Conservation (phyloP, 805 yeast species). For the Pichia eremophila region DNA sequence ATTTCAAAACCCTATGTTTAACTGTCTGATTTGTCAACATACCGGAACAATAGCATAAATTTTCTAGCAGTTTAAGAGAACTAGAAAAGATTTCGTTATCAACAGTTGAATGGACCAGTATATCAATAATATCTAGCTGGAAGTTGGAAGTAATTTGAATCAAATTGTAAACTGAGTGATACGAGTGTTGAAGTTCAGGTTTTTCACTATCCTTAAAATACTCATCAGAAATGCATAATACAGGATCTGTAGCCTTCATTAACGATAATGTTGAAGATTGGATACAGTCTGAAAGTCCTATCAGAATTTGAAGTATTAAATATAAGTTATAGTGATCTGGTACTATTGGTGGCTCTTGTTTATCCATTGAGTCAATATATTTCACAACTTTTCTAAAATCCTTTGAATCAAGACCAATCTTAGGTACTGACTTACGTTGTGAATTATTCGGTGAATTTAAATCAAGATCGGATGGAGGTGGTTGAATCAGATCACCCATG, state of each 20-base stretch:
- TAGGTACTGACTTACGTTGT: neutral
- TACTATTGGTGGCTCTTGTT: constrained; percentile 60
- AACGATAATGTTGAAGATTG: constrained; percentile 41
- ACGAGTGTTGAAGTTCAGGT: constrained; percentile 8
- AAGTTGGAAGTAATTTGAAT: constrained; percentile 29
- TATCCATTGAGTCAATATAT: constrained; percentile 71
- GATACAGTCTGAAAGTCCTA: constrained; percentile 58
- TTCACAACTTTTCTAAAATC: constrained; percentile 25
- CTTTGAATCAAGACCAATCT: neutral
- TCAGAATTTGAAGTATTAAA: constrained; percentile 45
- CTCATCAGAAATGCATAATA: neutral
- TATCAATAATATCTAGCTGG: constrained; percentile 36
- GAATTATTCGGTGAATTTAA: neutral
- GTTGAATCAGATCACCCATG: constrained; percentile 26
- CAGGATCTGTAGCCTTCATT: constrained; percentile 5
- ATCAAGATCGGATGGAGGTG: constrained; percentile 11
- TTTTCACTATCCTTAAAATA: constrained; percentile 11
- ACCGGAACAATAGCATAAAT: constrained; percentile 76
- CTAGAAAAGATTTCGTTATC: constrained; percentile 64
- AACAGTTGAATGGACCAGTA: constrained; percentile 53
- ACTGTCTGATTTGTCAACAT: constrained; percentile 46
- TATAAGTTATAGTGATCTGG: constrained; percentile 55
- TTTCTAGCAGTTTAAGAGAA: constrained; percentile 66
- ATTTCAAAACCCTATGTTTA: constrained; percentile 47
- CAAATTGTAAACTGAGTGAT: constrained; percentile 17